Conservation (phyloP, 331 rosid genomes). For the Saraca asoca region DNA sequence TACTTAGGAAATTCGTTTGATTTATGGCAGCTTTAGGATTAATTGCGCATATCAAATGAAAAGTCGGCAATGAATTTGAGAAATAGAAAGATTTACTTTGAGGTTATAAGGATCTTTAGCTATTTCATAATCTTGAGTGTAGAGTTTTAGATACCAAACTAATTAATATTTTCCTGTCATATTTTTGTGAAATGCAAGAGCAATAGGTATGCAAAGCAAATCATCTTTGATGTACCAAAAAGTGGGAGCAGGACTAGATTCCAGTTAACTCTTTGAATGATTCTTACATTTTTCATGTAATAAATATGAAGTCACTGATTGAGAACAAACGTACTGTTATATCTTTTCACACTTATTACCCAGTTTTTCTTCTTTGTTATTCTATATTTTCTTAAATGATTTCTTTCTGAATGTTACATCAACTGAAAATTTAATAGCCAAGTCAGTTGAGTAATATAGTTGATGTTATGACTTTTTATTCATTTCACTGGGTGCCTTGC, state of each 20-base stretch:
- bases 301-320: not conserved
- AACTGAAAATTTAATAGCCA: not conserved
- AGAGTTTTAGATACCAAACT: not conserved
- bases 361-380: not conserved
- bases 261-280: not conserved
- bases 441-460: too few relatives aligned
- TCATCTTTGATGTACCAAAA: not conserved
- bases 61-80: constrained; percentile 2
- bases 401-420: not conserved
- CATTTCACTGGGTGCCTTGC: too few relatives aligned
- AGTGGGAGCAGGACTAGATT: not conserved
- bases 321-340: not conserved
- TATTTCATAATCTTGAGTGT: not conserved
- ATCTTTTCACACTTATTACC: not conserved
- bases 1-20: not conserved
- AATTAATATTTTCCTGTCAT: not conserved
- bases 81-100: not conserved
- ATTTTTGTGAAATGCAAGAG: not conserved
- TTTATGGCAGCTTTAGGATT: not conserved
- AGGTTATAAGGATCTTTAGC: not conserved
- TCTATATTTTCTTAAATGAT: not conserved
- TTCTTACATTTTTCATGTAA: not conserved
- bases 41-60: not conserved
- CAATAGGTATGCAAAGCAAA: not conserved
- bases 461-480: too few relatives aligned